These are phyloP conservation scores for Meyerozyma elateridarum DNA, from an alignment of 1,139 yeast genomes.

Conservation along the genomic window DNA sequence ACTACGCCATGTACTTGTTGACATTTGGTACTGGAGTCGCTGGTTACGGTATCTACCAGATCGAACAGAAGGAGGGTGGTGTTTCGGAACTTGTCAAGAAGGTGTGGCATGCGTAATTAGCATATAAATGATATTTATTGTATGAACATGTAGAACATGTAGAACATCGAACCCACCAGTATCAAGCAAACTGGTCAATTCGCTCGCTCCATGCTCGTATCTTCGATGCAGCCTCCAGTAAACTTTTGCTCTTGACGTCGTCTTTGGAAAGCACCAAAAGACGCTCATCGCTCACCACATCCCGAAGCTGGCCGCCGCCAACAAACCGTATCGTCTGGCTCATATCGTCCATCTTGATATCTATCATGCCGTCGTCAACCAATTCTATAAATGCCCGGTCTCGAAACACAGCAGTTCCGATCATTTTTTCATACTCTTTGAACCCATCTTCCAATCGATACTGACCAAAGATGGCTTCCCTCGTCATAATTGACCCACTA, in stretches of 20 bases:
- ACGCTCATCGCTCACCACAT: conserved; percentile 8
- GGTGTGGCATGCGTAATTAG: conserved; percentile 32
- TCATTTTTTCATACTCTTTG: background rate
- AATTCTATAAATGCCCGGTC: conserved; percentile 5
- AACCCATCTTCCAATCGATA: background rate
- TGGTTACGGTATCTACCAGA: conserved; percentile 61
- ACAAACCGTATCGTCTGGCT: conserved; percentile 5
- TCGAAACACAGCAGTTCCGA: background rate
- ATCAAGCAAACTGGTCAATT: background rate
- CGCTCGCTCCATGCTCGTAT: background rate
- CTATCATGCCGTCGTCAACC: conserved; percentile 8
- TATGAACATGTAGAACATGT: too few species aligned
- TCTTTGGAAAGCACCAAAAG: background rate
- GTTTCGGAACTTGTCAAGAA: conserved; percentile 37
- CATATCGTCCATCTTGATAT: conserved; percentile 9
- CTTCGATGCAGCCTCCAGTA: conserved; percentile 2
- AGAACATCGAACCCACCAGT: background rate
- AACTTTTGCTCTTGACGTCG: conserved; percentile 1
- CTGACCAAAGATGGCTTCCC: conserved; percentile 6
- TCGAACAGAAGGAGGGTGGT: conserved; percentile 69
- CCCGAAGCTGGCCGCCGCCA: conserved; percentile 9
- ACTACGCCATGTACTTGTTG: conserved; percentile 56
- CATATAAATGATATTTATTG: background rate
- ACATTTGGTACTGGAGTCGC: conserved; percentile 60
- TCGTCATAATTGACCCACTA: conserved; percentile 4